These are phyloP conservation scores for Zoysia matrella DNA, from an alignment of 202 grass and related monocot species.

Conservation along the genomic window DNA sequence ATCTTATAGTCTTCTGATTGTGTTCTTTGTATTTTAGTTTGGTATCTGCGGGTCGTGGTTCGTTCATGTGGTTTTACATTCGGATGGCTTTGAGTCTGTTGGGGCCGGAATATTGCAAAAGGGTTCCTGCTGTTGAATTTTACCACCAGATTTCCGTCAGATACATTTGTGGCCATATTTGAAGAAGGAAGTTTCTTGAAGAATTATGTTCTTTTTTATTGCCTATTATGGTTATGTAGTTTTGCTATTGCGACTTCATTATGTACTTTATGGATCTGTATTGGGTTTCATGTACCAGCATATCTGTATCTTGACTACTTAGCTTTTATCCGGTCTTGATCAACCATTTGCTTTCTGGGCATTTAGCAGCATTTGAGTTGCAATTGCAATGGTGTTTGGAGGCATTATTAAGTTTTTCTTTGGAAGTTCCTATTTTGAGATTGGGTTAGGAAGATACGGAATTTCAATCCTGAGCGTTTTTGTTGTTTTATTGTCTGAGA, in stretches of 20 bases:
- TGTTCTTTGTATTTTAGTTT: constrained; percentile 79
- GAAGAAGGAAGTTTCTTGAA: constrained; percentile 64
- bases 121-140: constrained; percentile 81
- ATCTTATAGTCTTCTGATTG: constrained; percentile 62
- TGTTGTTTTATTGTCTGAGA: constrained; percentile 22
- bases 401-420: constrained; percentile 40
- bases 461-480: constrained; percentile 28
- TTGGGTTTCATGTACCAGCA: constrained; percentile 51
- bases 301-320: constrained; percentile 55
- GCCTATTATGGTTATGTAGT: constrained; percentile 40
- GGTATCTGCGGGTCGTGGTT: constrained; percentile 39
- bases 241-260: constrained; percentile 51
- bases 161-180: constrained; percentile 63
- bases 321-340: constrained; percentile 47
- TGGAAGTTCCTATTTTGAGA: constrained; percentile 45
- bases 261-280: constrained; percentile 53
- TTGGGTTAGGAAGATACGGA: constrained; percentile 11
- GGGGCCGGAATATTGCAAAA: constrained; percentile 75
- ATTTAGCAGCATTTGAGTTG: constrained; percentile 40
- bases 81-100: constrained; percentile 81
- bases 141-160: constrained; percentile 60
- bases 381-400: constrained; percentile 43
- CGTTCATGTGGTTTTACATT: constrained; percentile 74
- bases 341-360: constrained; percentile 42
- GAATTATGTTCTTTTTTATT: constrained; percentile 56